A percentile compares a stretch with the other conserved stretches of the same genome.
Conservation (phyloP, 106 monocot genomes). For the Posidonia australis region DNA sequence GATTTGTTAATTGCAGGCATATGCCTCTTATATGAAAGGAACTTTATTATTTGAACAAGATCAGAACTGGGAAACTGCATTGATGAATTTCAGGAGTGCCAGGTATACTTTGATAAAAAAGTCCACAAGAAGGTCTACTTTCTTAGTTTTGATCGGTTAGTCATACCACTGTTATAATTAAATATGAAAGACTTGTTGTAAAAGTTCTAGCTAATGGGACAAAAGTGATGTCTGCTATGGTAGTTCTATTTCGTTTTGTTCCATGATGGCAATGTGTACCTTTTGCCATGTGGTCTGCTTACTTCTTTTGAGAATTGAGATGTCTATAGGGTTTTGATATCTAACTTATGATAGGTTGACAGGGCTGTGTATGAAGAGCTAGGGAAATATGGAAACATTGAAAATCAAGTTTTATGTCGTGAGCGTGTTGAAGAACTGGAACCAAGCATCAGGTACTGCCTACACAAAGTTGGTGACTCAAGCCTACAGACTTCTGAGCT, state of each 20-base stretch:
- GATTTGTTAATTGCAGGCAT: slow-evolving; percentile 54
- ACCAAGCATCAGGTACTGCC: slow-evolving; percentile 91
- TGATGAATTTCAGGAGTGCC: slow-evolving; percentile 84
- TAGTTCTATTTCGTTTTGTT: no score
- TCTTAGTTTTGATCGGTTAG: neutral
- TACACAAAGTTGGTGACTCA: slow-evolving; percentile 85
- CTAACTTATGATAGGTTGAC: slow-evolving; percentile 2
- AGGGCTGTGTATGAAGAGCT: slow-evolving; percentile 96
- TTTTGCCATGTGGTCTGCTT: neutral
- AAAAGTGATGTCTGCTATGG: neutral
- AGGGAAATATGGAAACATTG: slow-evolving; percentile 83
- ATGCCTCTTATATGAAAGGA: slow-evolving; percentile 97
- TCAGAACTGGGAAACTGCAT: slow-evolving; percentile 75
- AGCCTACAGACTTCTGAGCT: slow-evolving; percentile 74
- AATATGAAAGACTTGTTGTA: no score
- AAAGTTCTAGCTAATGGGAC: neutral
- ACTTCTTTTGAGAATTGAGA: neutral
- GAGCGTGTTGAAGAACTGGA: slow-evolving; percentile 96
- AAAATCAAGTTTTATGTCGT: slow-evolving; percentile 92
- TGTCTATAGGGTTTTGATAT: neutral
- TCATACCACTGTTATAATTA: no score
- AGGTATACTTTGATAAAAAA: slow-evolving; percentile 34
- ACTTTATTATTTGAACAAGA: slow-evolving; percentile 94
- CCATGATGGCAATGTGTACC: neutral
- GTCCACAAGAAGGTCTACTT: neutral